phyloP scores from a whole-genome alignment of 1,139 yeast species.

The Diutina pseudorugosa region DNA sequence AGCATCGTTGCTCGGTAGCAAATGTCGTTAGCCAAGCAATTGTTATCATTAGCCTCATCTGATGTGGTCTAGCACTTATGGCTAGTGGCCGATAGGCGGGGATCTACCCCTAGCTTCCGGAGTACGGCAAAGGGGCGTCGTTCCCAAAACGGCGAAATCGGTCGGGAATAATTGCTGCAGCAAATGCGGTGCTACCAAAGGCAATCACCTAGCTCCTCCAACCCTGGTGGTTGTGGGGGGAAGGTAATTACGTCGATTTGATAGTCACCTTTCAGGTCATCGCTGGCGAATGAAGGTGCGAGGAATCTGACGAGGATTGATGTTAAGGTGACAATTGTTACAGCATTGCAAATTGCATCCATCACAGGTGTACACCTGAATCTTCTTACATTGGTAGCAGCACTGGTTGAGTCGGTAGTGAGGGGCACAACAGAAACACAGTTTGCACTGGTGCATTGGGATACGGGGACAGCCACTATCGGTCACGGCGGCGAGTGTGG shows the following conservation, averaged over 20 bases:
- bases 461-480: too few relatives aligned
- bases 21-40: too few relatives aligned
- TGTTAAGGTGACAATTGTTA: neutral
- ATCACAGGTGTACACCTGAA: neutral
- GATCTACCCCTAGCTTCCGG: too few relatives aligned
- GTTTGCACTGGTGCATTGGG: slow-evolving; percentile 1
- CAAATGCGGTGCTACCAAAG: neutral
- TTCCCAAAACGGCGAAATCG: neutral
- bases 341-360: slow-evolving; percentile 1
- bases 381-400: slow-evolving; percentile 2
- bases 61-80: too few relatives aligned
- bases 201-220: neutral
- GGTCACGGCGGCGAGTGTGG: too few relatives aligned
- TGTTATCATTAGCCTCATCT: too few relatives aligned
- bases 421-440: slow-evolving; percentile 4
- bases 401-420: neutral
- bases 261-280: too few relatives aligned
- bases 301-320: slow-evolving; percentile 1
- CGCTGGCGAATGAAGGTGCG: slow-evolving; percentile 1
- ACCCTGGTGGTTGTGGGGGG: neutral
- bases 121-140: neutral
- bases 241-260: too few relatives aligned
- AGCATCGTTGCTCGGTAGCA: too few relatives aligned
- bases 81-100: too few relatives aligned
- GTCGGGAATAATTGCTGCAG: neutral